Base-by-base conservation (phyloP, 1,139 yeast genomes). In the Chernovozyma sophiae-reginae region DNA sequence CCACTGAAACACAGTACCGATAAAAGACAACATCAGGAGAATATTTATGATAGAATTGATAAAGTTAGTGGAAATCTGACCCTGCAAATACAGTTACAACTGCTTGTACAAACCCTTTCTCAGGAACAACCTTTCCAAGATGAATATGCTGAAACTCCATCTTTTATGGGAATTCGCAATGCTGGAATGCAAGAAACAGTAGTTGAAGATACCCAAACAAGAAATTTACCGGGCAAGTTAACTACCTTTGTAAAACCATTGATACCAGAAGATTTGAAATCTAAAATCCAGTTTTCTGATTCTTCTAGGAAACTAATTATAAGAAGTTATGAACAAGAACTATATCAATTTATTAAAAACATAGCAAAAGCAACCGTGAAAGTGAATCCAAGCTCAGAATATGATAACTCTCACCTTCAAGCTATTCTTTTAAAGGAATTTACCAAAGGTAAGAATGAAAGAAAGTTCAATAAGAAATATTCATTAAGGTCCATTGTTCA, bases 401-500 rank as follows among this genome's bases (percentile, higher is more conserved):
- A 37, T 18, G 40, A 35, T 25, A n/a, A 24, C 8, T 32, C 36
- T 13, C 39, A 38, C 6, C 16, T 47, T 15, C 43, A 36, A 22
- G 28, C 38, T 6, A 28, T 17, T 23, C 27, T 47, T 13, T 18
- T 40, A 11, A 31, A 31, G 4, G 51, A 45, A 31, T 34, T 47
- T 32, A 35, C 44, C 10, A 23, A 31, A n/a, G 51, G 51, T 5
- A 28, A 36, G 8, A 43, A 44, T 18, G 51, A 47, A 35, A 35
- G 35, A 13, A 47, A 45, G 31, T 35, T 31, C 28, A 47, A 47
- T 30, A 41, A 41, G 22, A 33, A 34, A 7, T 45, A 45, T 25
- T 39, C 47, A 3, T 30, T 34, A 23, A 19, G 34, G 4, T 49
- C 42, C 4, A 47, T 47, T 17, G 39, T 29, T 15, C 34, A 35